Evolutionary conservation across 2,329 filamentous ascomycete genomes (phyloP).

Genomic region (Talaromyces funiculosus): DNA sequence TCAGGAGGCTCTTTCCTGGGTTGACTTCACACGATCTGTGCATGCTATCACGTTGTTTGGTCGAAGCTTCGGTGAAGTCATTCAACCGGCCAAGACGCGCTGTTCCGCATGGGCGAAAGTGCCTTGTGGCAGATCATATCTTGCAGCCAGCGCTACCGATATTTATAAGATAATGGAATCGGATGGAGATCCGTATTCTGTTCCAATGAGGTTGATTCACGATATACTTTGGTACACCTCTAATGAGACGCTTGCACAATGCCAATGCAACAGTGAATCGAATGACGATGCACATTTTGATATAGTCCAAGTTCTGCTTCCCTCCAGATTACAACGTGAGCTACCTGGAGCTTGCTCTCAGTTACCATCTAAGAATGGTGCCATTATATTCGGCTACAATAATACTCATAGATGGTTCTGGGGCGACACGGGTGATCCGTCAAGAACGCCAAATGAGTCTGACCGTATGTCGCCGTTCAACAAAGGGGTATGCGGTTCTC

Average conservation of each 20-base stretch:
- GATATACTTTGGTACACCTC: slow-evolving; percentile 18
- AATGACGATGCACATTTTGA: background rate
- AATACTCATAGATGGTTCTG: slow-evolving; percentile 16
- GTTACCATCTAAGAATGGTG: slow-evolving; percentile 1
- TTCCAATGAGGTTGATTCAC: slow-evolving; percentile 15
- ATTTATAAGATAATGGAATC: slow-evolving; percentile 26
- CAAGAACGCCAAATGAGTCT: background rate
- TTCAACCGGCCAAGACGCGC: slow-evolving; percentile 16
- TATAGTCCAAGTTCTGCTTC: slow-evolving; percentile 10
- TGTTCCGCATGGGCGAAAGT: slow-evolving; percentile 24
- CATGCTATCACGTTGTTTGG: slow-evolving; percentile 24
- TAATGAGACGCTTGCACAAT: background rate
- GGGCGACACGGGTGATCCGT: slow-evolving; percentile 16
- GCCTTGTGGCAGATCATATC: slow-evolving; percentile 24
- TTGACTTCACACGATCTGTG: slow-evolving; percentile 27
- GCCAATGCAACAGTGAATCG: background rate
- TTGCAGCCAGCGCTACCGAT: slow-evolving; percentile 24
- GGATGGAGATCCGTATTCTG: slow-evolving; percentile 18
- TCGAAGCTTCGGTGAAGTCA: slow-evolving; percentile 23
- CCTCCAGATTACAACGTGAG: slow-evolving; percentile 10
- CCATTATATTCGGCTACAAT: slow-evolving; percentile 18
- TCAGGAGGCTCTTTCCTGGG: slow-evolving; percentile 22
- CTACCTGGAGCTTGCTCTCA: background rate
- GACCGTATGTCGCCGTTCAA: background rate
- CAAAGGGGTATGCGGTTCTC: background rate